These are phyloP conservation scores for Teunomyces funiuensis DNA, from an alignment of 805 yeast genomes.

Conservation along the genomic window DNA sequence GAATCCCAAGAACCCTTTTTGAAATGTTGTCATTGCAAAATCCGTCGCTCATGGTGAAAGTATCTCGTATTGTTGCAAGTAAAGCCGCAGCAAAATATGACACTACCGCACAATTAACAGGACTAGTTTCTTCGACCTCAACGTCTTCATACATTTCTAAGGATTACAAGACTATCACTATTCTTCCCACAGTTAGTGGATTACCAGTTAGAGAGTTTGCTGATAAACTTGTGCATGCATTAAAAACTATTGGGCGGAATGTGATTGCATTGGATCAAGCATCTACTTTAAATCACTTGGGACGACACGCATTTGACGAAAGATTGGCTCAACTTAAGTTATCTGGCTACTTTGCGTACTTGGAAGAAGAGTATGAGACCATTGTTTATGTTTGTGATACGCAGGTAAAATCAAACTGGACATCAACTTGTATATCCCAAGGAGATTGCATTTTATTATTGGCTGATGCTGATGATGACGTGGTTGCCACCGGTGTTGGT, in stretches of 20 bases:
- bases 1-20: constrained; percentile 87
- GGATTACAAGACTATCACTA: constrained; percentile 78
- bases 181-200: constrained; percentile 76
- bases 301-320: constrained; percentile 90
- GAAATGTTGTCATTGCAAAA: constrained; percentile 80
- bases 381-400: constrained; percentile 89
- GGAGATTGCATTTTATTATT: constrained; percentile 90
- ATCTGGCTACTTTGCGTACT: constrained; percentile 84
- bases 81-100: constrained; percentile 29
- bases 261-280: constrained; percentile 85
- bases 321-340: constrained; percentile 75
- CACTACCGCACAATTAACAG: constrained; percentile 3
- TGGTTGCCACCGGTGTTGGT: constrained; percentile 64
- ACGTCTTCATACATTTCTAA: constrained; percentile 34
- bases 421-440: constrained; percentile 86
- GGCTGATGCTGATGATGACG: constrained; percentile 75
- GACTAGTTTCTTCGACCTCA: constrained; percentile 30
- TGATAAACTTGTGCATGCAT: constrained; percentile 63
- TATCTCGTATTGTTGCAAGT: constrained; percentile 81
- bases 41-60: constrained; percentile 88
- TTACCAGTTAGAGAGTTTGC: constrained; percentile 90
- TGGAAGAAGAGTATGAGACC: constrained; percentile 87
- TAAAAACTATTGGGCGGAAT: constrained; percentile 66
- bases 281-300: constrained; percentile 73
- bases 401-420: constrained; percentile 81